Base-by-base conservation (phyloP, 2,329 filamentous ascomycete species). In the Phaeosphaeriaceae sp. region DNA sequence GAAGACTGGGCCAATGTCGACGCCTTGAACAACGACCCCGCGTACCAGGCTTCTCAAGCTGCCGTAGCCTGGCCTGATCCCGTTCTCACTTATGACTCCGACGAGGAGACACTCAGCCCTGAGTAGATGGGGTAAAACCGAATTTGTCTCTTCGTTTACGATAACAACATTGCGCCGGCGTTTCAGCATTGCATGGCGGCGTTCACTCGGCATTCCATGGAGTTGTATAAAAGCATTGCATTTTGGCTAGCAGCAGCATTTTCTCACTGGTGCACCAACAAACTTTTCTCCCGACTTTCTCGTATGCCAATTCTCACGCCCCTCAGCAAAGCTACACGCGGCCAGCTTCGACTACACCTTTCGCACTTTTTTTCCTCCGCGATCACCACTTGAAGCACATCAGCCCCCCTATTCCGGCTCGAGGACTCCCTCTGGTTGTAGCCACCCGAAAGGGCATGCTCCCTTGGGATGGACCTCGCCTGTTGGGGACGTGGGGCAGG, bases 21-120 rank as follows among this genome's bases (percentile, higher is more conserved):
- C 6, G 63, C 56, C 21, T 48, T 66, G 9, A n/a, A 54, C 6
- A 44, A 51, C 3, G 51, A 56, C 1, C 50, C 57, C 15, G 63
- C 56, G 48, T 61, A 56, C 20, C 57, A 68, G 56, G 44, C 53
- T 58, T 48, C 46, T 63, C 19, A 22, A 24, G 61, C 57, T n/a
- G 46, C 50, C 24, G 61, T 55, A 21, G 51, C 45, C 40, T 71
- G 68, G 68, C 58, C 62, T 2, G 25, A 51, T 7, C 54, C 68
- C 1, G 54, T 52, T 11, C 22, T 66, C 40, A 62, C 56, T 4
- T 71, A 71, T 54, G 68, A 69, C 13, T 71, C 68, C 19, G 68
- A 71, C 7, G 68, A 71, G 57, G 68, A 71, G 42, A 65, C 61
- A 10, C 48, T 69, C 2, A 66, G 64, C 40, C 56, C 64, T 17